Base-by-base conservation (phyloP, 2,329 filamentous ascomycete genomes). In the Cladosporium phlei region DNA sequence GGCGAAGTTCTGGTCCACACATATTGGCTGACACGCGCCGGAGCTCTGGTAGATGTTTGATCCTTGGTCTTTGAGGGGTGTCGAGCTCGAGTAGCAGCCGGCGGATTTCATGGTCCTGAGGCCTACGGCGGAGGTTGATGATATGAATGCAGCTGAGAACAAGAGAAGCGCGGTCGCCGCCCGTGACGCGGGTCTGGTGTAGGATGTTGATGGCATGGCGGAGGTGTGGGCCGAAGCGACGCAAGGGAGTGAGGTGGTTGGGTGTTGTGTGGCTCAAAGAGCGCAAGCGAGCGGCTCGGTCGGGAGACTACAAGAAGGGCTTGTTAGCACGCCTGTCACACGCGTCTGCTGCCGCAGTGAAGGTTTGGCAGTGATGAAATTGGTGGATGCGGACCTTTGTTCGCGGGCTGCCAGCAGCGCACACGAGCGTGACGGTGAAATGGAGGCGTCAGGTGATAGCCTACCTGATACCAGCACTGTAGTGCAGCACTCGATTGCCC, bases 21-120 rank as follows among this genome's bases (percentile, higher is more conserved):
- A 83, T 52, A 69, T 63, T 16, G 65, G 56, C 53, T 77, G 73
- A 55, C 80, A 83, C 54, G 74, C 74, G 44, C 79, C 78, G 22
- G 66, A 64, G 52, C 72, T 76, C 56, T 80, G 78, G 56, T 71
- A 82, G 21, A 62, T 67, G 48, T 70, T 77, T 10, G 57, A 48
- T 12, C 73, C 76, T 50, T 73, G 66, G 51, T 75, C 68, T 38
- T 64, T 63, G 43, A 80, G 65, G 2, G 69, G 70, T n/a, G 60
- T 61, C 5, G 68, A 66, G 14, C 66, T 69, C 32, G 64, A 68
- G 61, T 75, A 80, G 66, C 79, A 82, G 35, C 77, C 78, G 35
- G 71, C 63, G 17, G 61, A 58, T 12, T 53, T 59, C 46, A 47
- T 47, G 28, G 45, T 40, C 29, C 24, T 38, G 12, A 47, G 37